These are phyloP conservation scores for Secale cereale DNA, from an alignment of 176 grass and related monocot species.

Conservation along the genomic window DNA sequence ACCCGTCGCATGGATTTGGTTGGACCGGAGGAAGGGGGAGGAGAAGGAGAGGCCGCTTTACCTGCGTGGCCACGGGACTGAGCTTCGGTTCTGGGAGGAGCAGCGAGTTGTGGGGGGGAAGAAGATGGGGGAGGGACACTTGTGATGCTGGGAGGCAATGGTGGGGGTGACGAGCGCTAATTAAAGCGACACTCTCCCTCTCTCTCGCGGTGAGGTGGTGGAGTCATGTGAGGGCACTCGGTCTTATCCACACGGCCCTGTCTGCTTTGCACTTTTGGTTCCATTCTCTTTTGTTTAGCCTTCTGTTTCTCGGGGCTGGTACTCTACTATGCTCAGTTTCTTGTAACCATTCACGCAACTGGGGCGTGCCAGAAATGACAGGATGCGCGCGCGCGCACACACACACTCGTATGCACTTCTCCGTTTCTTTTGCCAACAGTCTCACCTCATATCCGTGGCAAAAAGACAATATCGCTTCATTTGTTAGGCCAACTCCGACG, in stretches of 20 bases:
- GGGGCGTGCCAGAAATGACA: neutral
- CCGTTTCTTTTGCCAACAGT: neutral
- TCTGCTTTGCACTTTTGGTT: slow-evolving; percentile 12
- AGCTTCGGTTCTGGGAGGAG: slow-evolving; percentile 9
- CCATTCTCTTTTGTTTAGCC: neutral
- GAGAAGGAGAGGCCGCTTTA: slow-evolving; percentile 11
- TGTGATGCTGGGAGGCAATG: slow-evolving; percentile 6
- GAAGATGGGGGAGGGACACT: slow-evolving; percentile 22
- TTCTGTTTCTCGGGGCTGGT: neutral
- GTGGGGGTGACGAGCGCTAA: slow-evolving; percentile 13
- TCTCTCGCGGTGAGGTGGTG: neutral
- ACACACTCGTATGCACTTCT: neutral
- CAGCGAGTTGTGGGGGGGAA: neutral
- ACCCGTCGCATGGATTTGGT: neutral
- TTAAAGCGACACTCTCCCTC: slow-evolving; percentile 33
- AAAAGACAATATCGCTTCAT: too few species aligned
- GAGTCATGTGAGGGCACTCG: slow-evolving; percentile 25
- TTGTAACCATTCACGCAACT: neutral
- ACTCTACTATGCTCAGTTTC: neutral
- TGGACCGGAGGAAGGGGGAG: neutral
- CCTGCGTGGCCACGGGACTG: slow-evolving; percentile 11
- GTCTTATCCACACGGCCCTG: slow-evolving; percentile 41
- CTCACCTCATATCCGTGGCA: neutral
- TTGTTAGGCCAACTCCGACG: too few species aligned
- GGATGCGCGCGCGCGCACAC: too few species aligned